A percentile compares a stretch with the other conserved stretches of the same genome.
Conservation (phyloP, 1,139 yeast species). For the Yamadazyma conglobata region DNA sequence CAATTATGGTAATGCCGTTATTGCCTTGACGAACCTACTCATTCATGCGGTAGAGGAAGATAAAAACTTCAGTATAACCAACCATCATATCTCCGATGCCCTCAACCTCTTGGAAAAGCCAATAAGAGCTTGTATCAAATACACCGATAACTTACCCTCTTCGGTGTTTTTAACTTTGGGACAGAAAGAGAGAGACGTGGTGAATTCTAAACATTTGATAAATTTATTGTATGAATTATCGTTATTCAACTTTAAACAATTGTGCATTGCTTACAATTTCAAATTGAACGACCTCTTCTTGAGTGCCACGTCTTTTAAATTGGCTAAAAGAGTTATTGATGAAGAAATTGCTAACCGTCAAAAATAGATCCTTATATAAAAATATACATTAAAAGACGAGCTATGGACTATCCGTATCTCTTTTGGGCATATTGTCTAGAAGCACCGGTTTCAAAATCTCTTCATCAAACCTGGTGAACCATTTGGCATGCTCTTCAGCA, state of each 20-base stretch:
- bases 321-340: slow-evolving; percentile 72
- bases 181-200: slow-evolving; percentile 18
- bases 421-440: slow-evolving; percentile 51
- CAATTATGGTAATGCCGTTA: slow-evolving; percentile 61
- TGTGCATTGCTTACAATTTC: slow-evolving; percentile 60
- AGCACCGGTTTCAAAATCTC: slow-evolving; percentile 94
- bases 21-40: slow-evolving; percentile 54
- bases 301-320: slow-evolving; percentile 57
- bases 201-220: slow-evolving; percentile 38
- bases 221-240: slow-evolving; percentile 59
- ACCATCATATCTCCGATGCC: slow-evolving; percentile 52
- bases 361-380: slow-evolving; percentile 17
- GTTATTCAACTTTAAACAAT: slow-evolving; percentile 58
- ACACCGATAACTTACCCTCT: slow-evolving; percentile 38
- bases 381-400: slow-evolving; percentile 1
- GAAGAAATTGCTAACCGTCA: slow-evolving; percentile 49
- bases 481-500: slow-evolving; percentile 76
- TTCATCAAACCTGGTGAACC: slow-evolving; percentile 94
- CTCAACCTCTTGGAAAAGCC: slow-evolving; percentile 59
- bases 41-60: slow-evolving; percentile 66
- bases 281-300: slow-evolving; percentile 61
- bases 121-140: slow-evolving; percentile 40
- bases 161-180: slow-evolving; percentile 42
- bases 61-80: slow-evolving; percentile 49
- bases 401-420: slow-evolving; percentile 10